Evolutionary conservation across 1,284 basidiomycete genomes (phyloP).

Genomic region (Ceratobasidium sp.): DNA sequence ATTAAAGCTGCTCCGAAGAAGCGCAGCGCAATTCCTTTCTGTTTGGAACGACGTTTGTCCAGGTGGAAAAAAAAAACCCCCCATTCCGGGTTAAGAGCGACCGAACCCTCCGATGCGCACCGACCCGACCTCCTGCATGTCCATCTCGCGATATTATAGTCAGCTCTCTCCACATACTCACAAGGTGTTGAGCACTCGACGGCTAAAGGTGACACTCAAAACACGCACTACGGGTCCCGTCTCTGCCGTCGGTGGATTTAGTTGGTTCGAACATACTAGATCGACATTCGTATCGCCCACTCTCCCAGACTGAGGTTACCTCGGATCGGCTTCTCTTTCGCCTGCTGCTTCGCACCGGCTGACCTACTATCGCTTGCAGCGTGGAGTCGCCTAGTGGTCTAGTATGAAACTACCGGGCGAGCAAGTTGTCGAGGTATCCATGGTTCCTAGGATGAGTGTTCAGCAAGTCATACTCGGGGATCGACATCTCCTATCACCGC

Average conservation of each 20-base stretch:
- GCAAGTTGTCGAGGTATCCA: not conserved
- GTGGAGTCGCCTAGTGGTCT: not conserved
- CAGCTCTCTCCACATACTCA: not conserved
- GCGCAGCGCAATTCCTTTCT: too few relatives aligned
- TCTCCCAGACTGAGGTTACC: not conserved
- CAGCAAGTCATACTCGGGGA: not conserved
- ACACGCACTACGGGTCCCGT: not conserved
- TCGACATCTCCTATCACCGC: not conserved
- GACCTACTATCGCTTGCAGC: not conserved
- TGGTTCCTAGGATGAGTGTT: not conserved
- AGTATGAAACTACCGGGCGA: not conserved
- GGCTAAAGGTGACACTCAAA: not conserved
- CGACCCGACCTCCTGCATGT: not conserved
- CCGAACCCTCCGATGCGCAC: not conserved
- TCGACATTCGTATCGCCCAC: not conserved
- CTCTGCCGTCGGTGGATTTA: not conserved
- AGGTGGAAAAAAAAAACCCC: too few relatives aligned
- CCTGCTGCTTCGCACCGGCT: not conserved
- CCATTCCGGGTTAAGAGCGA: too few relatives aligned
- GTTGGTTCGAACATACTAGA: not conserved
- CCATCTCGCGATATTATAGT: not conserved
- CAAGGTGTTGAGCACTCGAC: not conserved
- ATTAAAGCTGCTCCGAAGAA: too few relatives aligned
- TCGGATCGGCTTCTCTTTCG: not conserved
- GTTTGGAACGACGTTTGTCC: too few relatives aligned